Evolutionary conservation across 2,329 filamentous ascomycete species (phyloP).

Genomic region (Whalleya microplaca): DNA sequence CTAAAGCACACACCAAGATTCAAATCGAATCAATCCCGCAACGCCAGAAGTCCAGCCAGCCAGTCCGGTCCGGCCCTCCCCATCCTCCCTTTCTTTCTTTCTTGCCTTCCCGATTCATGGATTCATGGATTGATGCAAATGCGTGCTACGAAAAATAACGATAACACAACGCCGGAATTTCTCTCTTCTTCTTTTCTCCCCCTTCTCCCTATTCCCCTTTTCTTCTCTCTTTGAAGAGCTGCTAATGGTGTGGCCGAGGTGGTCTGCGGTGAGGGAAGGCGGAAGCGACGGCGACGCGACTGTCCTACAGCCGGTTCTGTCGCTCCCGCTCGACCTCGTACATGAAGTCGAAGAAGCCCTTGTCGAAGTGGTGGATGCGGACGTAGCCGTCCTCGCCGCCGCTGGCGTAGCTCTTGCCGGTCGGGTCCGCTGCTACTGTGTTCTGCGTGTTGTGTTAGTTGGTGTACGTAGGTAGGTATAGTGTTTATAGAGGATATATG

Average conservation of each 20-base stretch:
- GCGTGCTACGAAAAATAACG: slow-evolving; percentile 21
- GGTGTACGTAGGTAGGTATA: background rate
- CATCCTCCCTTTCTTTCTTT: slow-evolving; percentile 12
- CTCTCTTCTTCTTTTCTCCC: slow-evolving; percentile 4
- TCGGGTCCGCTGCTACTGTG: slow-evolving; percentile 91
- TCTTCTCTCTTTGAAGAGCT: no score
- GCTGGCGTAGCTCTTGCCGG: slow-evolving; percentile 89
- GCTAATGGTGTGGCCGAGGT: background rate
- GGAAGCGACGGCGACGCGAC: background rate
- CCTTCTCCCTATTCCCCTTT: background rate
- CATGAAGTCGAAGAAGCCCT: slow-evolving; percentile 97
- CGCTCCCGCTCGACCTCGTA: slow-evolving; percentile 96
- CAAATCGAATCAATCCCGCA: no score
- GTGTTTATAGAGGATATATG: background rate
- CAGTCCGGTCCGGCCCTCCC: no score
- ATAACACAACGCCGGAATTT: slow-evolving; percentile 30
- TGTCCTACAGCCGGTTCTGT: slow-evolving; percentile 40
- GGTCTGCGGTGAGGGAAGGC: no score
- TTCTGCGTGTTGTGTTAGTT: slow-evolving; percentile 52
- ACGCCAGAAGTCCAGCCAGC: no score
- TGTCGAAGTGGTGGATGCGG: slow-evolving; percentile 97
- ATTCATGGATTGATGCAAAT: slow-evolving; percentile 36
- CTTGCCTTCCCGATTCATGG: no score
- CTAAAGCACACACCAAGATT: no score
- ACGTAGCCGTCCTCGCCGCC: slow-evolving; percentile 99